These are phyloP conservation scores for Hemisphaericaspora lyxosophila DNA, from an alignment of 1,139 yeast species.

Conservation along the genomic window DNA sequence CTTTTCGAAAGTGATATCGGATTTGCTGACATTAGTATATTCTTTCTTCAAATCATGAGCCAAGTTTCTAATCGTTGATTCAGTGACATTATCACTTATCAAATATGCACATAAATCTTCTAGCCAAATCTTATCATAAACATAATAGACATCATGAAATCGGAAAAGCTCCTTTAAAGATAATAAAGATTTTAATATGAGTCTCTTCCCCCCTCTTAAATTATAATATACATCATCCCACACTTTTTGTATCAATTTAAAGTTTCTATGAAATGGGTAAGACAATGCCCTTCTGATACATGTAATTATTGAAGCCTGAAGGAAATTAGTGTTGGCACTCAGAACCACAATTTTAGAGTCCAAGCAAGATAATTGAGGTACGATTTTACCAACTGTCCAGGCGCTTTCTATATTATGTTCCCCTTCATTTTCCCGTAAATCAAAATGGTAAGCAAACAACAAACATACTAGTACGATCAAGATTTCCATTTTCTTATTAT, in stretches of 20 bases:
- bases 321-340: conserved; percentile 18
- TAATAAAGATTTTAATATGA: conserved; percentile 58
- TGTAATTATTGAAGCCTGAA: conserved; percentile 57
- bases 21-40: conserved; percentile 21
- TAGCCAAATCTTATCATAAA: conserved; percentile 75
- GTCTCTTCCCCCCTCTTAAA: conserved; percentile 67
- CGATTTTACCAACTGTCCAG: conserved; percentile 86
- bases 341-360: conserved; percentile 55
- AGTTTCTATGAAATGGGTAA: conserved; percentile 79
- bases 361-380: conserved; percentile 73
- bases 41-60: conserved; percentile 62
- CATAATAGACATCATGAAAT: conserved; percentile 82
- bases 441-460: conserved; percentile 73
- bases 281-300: conserved; percentile 70
- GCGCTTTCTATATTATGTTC: conserved; percentile 85
- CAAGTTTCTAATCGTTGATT: conserved; percentile 53
- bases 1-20: conserved; percentile 42
- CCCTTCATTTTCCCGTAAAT: conserved; percentile 71
- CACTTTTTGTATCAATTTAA: conserved; percentile 53
- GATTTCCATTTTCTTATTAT: conserved; percentile 39
- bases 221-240: conserved; percentile 77
- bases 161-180: conserved; percentile 73
- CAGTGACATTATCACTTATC: conserved; percentile 54
- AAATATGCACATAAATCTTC: conserved; percentile 85
- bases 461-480: conserved; percentile 64